Evolutionary conservation across 2,329 filamentous ascomycete genomes (phyloP).

Genomic region (Pseudocercospora pini-densiflorae): DNA sequence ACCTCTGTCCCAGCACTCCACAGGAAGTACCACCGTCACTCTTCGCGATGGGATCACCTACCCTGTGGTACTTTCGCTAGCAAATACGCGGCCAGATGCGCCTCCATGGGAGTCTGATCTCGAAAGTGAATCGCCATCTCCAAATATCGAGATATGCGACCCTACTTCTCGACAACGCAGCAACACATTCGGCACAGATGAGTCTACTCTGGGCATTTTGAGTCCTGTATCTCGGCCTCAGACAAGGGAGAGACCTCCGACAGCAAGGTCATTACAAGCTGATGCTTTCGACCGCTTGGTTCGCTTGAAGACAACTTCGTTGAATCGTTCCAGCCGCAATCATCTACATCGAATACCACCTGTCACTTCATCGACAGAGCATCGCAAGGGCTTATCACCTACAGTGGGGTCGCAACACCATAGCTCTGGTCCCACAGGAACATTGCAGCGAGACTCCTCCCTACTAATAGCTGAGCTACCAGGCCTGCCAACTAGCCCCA

Average conservation of each 20-base stretch:
- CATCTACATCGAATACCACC: neutral
- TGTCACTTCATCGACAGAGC: neutral
- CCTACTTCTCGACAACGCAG: neutral
- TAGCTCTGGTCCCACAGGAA: neutral
- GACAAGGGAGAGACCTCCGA: neutral
- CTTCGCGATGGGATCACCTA: slow-evolving; percentile 25
- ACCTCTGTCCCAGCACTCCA: slow-evolving; percentile 11
- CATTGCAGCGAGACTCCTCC: neutral
- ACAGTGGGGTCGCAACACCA: neutral
- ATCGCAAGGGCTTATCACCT: neutral
- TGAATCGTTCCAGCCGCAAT: neutral
- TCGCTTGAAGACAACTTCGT: neutral
- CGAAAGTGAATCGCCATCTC: neutral
- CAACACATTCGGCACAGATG: slow-evolving; percentile 3
- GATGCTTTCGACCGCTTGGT: slow-evolving; percentile 10
- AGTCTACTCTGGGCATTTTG: neutral
- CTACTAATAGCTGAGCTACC: slow-evolving; percentile 1
- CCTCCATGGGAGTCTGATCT: neutral
- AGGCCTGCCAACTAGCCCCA: slow-evolving; percentile 2
- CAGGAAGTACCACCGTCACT: slow-evolving; percentile 15
- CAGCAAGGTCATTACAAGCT: neutral
- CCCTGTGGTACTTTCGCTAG: neutral
- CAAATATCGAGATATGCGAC: neutral
- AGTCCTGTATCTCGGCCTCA: neutral
- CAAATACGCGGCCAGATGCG: neutral